phyloP scores from a whole-genome alignment of 2,329 filamentous ascomycete genomes.

The Venturia aucupariae region DNA sequence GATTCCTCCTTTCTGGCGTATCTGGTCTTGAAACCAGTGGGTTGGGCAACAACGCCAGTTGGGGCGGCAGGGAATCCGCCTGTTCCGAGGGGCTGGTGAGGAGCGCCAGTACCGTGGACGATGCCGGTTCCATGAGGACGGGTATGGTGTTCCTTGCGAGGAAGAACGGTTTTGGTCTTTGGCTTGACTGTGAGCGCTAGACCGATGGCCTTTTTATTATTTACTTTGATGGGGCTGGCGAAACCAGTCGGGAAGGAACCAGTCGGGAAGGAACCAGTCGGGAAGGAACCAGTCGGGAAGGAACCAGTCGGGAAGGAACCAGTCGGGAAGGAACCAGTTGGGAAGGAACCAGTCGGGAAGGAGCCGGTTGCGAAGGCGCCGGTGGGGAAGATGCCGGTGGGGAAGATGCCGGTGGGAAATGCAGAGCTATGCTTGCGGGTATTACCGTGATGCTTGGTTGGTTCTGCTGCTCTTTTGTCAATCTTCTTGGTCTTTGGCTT shows the following conservation, averaged over 20 bases:
- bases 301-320: background rate
- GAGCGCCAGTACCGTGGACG: background rate
- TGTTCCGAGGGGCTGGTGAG: background rate
- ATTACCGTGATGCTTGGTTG: background rate
- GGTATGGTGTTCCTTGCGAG: background rate
- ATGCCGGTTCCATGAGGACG: background rate
- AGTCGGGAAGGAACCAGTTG: background rate
- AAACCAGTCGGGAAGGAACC: background rate
- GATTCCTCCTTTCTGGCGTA: too few species aligned
- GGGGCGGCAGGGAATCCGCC: background rate
- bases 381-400: background rate
- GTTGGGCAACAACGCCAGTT: background rate
- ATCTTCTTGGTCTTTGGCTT: too few species aligned
- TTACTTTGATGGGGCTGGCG: background rate
- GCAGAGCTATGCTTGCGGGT: background rate
- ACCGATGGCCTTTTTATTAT: background rate
- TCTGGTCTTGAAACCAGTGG: background rate
- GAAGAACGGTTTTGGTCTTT: background rate
- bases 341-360: background rate
- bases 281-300: background rate
- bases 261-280: background rate
- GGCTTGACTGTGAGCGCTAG: background rate
- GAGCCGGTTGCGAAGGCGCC: background rate
- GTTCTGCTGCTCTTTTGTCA: too few species aligned
- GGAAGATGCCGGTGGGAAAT: background rate